A percentile compares a stretch with the other conserved stretches of the same genome.
phyloP scores from a whole-genome alignment of 768 basidiomycete species.

The Tylopilus rubrobrunneus region DNA sequence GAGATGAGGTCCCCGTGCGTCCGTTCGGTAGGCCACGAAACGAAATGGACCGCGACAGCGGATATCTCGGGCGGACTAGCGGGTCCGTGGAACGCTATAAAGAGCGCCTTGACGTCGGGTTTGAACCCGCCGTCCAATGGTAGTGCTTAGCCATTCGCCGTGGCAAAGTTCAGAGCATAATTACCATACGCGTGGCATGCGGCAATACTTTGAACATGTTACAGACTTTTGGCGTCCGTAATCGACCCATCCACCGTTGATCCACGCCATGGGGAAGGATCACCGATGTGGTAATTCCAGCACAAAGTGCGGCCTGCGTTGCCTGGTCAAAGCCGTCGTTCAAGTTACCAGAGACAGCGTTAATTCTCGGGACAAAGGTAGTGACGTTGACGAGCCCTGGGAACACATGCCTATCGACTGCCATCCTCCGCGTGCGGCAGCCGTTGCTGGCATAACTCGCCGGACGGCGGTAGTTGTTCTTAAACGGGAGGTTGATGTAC shows the following conservation, averaged over 20 bases:
- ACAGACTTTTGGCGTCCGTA: constrained; percentile 62
- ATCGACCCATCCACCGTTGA: constrained; percentile 45
- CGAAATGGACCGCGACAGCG: constrained; percentile 80
- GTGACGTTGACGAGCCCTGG: constrained; percentile 89
- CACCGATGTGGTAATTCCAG: constrained; percentile 85
- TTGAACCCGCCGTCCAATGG: constrained; percentile 68
- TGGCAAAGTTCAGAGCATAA: constrained; percentile 78
- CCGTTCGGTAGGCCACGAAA: constrained; percentile 84
- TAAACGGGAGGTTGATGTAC: constrained; percentile 99
- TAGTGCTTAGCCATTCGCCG: constrained; percentile 62
- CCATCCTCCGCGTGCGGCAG: constrained; percentile 96
- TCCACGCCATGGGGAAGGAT: constrained; percentile 63
- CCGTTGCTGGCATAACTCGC: constrained; percentile 97
- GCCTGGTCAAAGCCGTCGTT: constrained; percentile 56
- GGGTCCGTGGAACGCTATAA: constrained; percentile 68
- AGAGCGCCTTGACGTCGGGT: constrained; percentile 80
- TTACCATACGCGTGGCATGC: constrained; percentile 75
- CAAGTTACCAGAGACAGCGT: constrained; percentile 36
- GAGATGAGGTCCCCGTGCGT: constrained; percentile 87
- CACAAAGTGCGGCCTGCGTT: constrained; percentile 79
- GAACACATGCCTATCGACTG: constrained; percentile 92
- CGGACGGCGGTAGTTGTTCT: constrained; percentile 95
- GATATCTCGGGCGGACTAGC: constrained; percentile 56
- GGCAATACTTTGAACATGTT: constrained; percentile 63
- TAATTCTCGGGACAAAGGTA: constrained; percentile 76